phyloP scores from a whole-genome alignment of 2,329 filamentous ascomycete species.

The Uncinocarpus reesii region DNA sequence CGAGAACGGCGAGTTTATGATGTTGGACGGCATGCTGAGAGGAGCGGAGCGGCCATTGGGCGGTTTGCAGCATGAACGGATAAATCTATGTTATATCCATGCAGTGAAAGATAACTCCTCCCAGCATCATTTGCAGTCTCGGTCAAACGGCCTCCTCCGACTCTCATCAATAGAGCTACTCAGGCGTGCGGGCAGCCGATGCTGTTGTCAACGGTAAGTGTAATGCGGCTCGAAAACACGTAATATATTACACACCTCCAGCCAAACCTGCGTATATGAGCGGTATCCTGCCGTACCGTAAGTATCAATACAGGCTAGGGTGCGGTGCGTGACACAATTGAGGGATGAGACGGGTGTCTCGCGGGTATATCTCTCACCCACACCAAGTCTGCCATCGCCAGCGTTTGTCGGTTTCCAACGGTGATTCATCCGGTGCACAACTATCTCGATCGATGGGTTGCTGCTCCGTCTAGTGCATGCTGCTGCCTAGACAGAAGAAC shows the following conservation, averaged over 20 bases:
- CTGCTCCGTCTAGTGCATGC: neutral
- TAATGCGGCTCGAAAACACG: too few relatives aligned
- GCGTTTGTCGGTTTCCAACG: neutral
- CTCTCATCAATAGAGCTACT: too few relatives aligned
- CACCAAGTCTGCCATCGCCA: neutral
- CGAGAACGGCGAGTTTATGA: constrained; percentile 57
- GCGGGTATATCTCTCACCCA: neutral
- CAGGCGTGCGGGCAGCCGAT: too few relatives aligned
- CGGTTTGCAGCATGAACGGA: neutral
- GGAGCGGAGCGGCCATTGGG: neutral
- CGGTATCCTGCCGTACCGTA: neutral
- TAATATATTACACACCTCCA: neutral
- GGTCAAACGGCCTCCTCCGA: too few relatives aligned
- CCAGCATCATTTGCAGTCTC: too few relatives aligned
- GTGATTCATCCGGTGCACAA: neutral
- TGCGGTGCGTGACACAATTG: neutral
- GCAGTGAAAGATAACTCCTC: neutral
- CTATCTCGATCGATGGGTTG: neutral
- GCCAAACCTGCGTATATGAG: neutral
- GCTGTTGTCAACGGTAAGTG: too few relatives aligned
- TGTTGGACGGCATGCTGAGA: constrained; percentile 12
- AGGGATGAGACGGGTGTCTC: neutral
- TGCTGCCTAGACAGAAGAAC: neutral
- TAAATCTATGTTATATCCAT: neutral
- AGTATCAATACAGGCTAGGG: neutral